A percentile compares a stretch with the other conserved stretches of the same genome.
Conservation (phyloP, 2,329 filamentous ascomycete genomes). For the Myrmaecium sp. region DNA sequence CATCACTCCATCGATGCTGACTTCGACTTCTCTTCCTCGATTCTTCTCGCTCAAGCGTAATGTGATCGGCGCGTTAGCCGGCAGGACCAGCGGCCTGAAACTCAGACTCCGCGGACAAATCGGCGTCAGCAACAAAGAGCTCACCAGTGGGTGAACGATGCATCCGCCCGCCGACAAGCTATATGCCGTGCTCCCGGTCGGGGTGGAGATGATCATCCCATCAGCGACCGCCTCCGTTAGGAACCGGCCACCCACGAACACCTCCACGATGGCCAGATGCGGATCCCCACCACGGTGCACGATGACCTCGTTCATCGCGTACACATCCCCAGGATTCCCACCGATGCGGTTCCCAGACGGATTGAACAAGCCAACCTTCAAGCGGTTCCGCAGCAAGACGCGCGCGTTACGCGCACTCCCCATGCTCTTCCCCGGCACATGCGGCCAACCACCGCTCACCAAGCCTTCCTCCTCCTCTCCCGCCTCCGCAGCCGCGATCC, state of each 20-base stretch:
- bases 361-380: slow-evolving; percentile 74
- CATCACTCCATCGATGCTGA: slow-evolving; percentile 30
- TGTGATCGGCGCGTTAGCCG: slow-evolving; percentile 68
- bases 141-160: slow-evolving; percentile 86
- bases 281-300: slow-evolving; percentile 82
- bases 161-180: slow-evolving; percentile 81
- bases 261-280: slow-evolving; percentile 80
- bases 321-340: slow-evolving; percentile 17
- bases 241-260: slow-evolving; percentile 76
- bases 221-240: slow-evolving; percentile 90
- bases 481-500: too few species aligned
- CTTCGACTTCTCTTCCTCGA: slow-evolving; percentile 30
- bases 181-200: slow-evolving; percentile 90
- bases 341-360: slow-evolving; percentile 38
- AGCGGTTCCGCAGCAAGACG: slow-evolving; percentile 68
- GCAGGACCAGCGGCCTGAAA: slow-evolving; percentile 80
- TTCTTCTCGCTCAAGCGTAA: slow-evolving; percentile 56
- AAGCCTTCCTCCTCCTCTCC: too few species aligned
- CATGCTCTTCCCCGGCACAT: slow-evolving; percentile 64
- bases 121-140: slow-evolving; percentile 75
- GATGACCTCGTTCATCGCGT: slow-evolving; percentile 87
- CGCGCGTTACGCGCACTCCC: slow-evolving; percentile 57
- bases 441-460: slow-evolving; percentile 44
- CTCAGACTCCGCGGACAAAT: slow-evolving; percentile 86
- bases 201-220: slow-evolving; percentile 84